These are phyloP conservation scores for Arachis stenosperma DNA, from an alignment of 306 rosid species.

Conservation along the genomic window DNA sequence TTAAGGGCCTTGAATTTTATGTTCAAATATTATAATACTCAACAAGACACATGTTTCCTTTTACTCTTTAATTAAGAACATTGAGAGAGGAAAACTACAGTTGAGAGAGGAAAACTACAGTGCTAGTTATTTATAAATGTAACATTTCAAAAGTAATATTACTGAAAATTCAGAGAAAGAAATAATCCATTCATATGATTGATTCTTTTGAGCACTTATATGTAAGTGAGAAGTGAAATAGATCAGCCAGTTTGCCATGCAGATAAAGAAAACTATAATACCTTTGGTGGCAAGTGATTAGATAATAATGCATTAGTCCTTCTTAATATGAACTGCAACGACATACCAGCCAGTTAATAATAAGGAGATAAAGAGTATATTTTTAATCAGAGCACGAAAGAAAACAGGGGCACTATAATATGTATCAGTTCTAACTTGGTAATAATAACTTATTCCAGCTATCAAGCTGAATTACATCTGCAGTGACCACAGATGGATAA, in stretches of 20 bases:
- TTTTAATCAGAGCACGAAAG: slow-evolving; percentile 34
- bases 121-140: slow-evolving; percentile 6
- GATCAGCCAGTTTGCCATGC: slow-evolving; percentile 25
- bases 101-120: background rate
- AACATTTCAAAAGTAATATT: slow-evolving; percentile 13
- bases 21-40: slow-evolving; percentile 26
- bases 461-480: slow-evolving; percentile 28
- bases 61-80: background rate
- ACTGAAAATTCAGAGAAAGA: slow-evolving; percentile 4
- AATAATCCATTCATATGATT: slow-evolving; percentile 16
- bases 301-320: slow-evolving; percentile 90
- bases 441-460: slow-evolving; percentile 10
- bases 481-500: slow-evolving; percentile 36
- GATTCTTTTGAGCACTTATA: background rate
- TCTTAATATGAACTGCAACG: slow-evolving; percentile 86
- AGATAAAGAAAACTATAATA: slow-evolving; percentile 43
- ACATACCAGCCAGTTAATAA: slow-evolving; percentile 33
- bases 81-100: background rate
- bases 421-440: slow-evolving; percentile 27
- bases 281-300: slow-evolving; percentile 98
- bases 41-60: slow-evolving; percentile 7
- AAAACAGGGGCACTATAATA: slow-evolving; percentile 18
- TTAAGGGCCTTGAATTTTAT: slow-evolving; percentile 1
- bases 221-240: slow-evolving; percentile 18
- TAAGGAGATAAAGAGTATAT: slow-evolving; percentile 29